Conservation (phyloP, 345 rosid genomes). For the Hypericum androsaemum region DNA sequence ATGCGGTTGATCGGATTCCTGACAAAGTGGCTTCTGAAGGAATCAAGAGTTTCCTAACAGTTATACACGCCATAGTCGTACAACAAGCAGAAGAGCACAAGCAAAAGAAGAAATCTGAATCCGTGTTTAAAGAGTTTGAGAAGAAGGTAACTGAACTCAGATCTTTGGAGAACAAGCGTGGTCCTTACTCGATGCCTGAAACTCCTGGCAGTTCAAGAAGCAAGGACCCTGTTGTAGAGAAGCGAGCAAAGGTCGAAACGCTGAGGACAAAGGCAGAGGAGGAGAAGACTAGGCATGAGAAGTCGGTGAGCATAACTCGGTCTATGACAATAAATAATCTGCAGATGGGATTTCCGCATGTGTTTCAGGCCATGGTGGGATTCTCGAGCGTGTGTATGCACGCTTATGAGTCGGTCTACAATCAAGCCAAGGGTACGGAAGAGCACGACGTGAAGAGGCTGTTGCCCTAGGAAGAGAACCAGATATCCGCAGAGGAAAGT, state of each 20-base stretch:
- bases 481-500: background rate
- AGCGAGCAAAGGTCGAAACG: slow-evolving; percentile 52
- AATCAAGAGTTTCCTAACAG: slow-evolving; percentile 72
- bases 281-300: slow-evolving; percentile 73
- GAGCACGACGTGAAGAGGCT: slow-evolving; percentile 47
- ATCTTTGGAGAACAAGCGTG: slow-evolving; percentile 61
- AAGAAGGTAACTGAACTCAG: slow-evolving; percentile 58
- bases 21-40: slow-evolving; percentile 98
- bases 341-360: slow-evolving; percentile 89
- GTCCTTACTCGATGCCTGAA: slow-evolving; percentile 50
- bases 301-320: slow-evolving; percentile 61
- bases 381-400: slow-evolving; percentile 92
- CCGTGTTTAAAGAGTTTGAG: slow-evolving; percentile 54
- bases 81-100: slow-evolving; percentile 82
- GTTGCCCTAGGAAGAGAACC: slow-evolving; percentile 24
- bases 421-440: slow-evolving; percentile 43
- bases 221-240: slow-evolving; percentile 55
- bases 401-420: slow-evolving; percentile 73
- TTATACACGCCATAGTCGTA: slow-evolving; percentile 71
- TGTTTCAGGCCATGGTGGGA: slow-evolving; percentile 84
- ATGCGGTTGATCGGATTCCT: slow-evolving; percentile 71
- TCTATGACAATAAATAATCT: slow-evolving; percentile 78
- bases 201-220: slow-evolving; percentile 16
- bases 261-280: slow-evolving; percentile 67
- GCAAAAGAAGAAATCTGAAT: slow-evolving; percentile 75